Percentiles rank a stretch among this genome's conserved stretches.
These are phyloP conservation scores for Globisporangium carolinianum DNA, from an alignment of 352 stramenopile genomes.

Conservation along the genomic window DNA sequence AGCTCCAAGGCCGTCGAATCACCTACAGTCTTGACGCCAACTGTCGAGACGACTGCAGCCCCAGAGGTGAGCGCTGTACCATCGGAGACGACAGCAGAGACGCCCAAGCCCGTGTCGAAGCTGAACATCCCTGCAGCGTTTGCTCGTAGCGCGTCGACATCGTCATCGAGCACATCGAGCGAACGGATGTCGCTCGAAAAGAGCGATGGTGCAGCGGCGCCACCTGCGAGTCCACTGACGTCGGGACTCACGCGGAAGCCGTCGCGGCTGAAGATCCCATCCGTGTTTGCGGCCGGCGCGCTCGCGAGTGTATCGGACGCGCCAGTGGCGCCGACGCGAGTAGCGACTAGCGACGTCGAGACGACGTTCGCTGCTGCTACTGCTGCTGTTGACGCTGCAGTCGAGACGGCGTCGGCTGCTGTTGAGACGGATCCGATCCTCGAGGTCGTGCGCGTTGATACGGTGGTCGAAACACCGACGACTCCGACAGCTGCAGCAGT, in stretches of 20 bases:
- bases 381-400: neutral
- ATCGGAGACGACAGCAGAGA: conserved; percentile 5
- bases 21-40: no score
- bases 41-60: neutral
- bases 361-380: no score
- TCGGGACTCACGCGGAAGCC: conserved; percentile 16
- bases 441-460: neutral
- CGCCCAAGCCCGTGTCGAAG: conserved; percentile 52
- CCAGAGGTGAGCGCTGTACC: neutral
- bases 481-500: neutral
- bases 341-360: neutral
- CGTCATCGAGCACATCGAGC: conserved; percentile 25
- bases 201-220: neutral
- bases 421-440: neutral
- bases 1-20: no score
- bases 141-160: conserved; percentile 23
- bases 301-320: neutral
- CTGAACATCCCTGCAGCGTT: conserved; percentile 49
- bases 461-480: neutral
- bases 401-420: neutral
- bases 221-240: conserved; percentile 3
- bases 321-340: neutral
- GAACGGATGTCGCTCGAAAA: conserved; percentile 6
- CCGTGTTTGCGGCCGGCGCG: conserved; percentile 13
- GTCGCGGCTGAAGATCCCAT: conserved; percentile 26